Evolutionary conservation across 345 rosid genomes (phyloP), one percentile per base, ranked within the genome.

Genomic region (Geranium brycei): DNA sequence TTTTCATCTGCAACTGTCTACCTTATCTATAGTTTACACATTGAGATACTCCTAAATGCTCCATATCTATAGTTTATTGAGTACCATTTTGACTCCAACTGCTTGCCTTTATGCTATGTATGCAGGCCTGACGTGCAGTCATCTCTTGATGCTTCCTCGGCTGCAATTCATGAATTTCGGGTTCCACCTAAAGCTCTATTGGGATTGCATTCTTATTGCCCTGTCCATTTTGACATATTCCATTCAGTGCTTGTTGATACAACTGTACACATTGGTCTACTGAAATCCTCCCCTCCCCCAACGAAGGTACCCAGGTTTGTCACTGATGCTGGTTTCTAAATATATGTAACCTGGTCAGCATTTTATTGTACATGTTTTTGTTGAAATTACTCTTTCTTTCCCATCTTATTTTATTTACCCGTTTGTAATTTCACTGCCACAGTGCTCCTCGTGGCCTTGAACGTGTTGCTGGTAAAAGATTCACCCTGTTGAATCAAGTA

Each of bases 161-260:
- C 85, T 62, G 76, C 97, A 2, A 70, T 90, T 66, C 99, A 90
- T 66, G 95, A 93, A 75, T 93, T 90, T 57, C 81, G 96, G 13
- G 82, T 93, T 76, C 97, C 97, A 66, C 83, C 95, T 32, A 90
- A 86, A 77, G 96, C 99, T 68, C 96, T 93, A 70, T 71, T 83
- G 17, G 97, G 97, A 67, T 72, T 90, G 83, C 97, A 90, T 80
- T 88, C 96, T 18, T 93, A 90, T 70, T 90, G 91, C 77, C 97
- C 96, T 64, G 86, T 93, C 64, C 85, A 90, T 75, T 90, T 90
- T 75, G 99, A 90, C 78, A 72, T 82, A 51, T 81, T 86, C 72
- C 97, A 90, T 78, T 78, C 89, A 15, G 96, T 85, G 71, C 88
- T 89, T 55, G 78, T 93, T 19, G 97, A 93, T 73, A 82, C 82